Conservation (phyloP, 2,329 filamentous ascomycete genomes). For the Penicillium freii region DNA sequence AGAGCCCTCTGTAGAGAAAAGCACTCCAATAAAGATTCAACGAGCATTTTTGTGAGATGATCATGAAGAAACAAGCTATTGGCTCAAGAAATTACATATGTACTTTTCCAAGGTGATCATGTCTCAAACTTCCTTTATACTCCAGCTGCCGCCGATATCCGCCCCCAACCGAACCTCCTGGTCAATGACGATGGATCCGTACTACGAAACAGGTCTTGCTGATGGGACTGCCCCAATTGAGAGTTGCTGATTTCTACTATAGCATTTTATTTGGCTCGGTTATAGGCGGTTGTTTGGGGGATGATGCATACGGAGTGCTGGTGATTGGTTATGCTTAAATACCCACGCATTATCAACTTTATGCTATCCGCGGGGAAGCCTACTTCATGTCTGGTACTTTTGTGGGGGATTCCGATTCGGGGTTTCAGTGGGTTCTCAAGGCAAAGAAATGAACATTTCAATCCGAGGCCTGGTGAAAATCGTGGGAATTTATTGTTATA, state of each 20-base stretch:
- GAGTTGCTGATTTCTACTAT: not conserved
- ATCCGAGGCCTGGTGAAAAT: not conserved
- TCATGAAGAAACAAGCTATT: not conserved
- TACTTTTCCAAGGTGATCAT: not conserved
- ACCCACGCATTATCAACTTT: not conserved
- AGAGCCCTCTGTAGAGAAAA: constrained; percentile 18
- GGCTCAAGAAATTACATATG: not conserved
- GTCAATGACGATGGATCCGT: constrained; percentile 16
- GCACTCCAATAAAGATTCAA: constrained; percentile 21
- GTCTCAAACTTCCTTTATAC: constrained; percentile 19
- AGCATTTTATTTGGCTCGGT: not conserved
- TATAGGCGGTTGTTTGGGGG: constrained; percentile 7
- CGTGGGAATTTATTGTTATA: not conserved
- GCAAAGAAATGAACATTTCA: not conserved
- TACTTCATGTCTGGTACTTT: constrained; percentile 2
- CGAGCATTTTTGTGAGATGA: constrained; percentile 21
- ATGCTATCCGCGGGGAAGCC: constrained; percentile 2
- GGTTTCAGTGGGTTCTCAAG: too few relatives aligned
- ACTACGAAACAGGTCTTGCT: not conserved
- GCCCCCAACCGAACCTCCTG: constrained; percentile 19
- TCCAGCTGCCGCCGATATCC: constrained; percentile 16
- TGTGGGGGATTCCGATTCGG: not conserved
- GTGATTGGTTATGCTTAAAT: constrained; percentile 9
- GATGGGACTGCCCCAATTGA: not conserved
- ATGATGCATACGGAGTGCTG: not conserved